phyloP scores from a whole-genome alignment of 192 early-diverging fungal genomes.

The Gigaspora rosea region DNA sequence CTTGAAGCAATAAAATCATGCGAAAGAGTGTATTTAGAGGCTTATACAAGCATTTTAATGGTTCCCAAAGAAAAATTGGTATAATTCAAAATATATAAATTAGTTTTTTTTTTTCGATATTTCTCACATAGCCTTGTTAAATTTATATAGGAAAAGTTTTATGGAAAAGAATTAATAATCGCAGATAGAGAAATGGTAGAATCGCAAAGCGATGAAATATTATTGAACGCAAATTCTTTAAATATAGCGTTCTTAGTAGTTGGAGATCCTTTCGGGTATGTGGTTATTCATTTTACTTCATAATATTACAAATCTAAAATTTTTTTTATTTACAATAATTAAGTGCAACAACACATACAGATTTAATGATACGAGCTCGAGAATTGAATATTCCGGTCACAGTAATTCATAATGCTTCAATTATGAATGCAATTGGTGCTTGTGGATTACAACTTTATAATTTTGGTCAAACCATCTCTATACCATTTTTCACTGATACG shows the following conservation, averaged over 20 bases:
- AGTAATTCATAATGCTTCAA: constrained; percentile 98
- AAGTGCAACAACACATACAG: constrained; percentile 96
- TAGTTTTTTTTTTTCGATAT: neutral
- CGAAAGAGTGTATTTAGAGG: constrained; percentile 90
- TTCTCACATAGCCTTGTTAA: neutral
- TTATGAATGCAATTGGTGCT: constrained; percentile 97
- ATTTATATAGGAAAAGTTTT: constrained; percentile 74
- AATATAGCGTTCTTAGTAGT: constrained; percentile 97
- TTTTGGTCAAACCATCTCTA: constrained; percentile 98
- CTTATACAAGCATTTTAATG: constrained; percentile 93
- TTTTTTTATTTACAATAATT: neutral
- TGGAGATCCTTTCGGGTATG: constrained; percentile 91
- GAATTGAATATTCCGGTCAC: constrained; percentile 84
- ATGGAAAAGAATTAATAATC: constrained; percentile 80
- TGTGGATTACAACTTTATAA: constrained; percentile 97
- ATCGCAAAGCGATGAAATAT: constrained; percentile 84
- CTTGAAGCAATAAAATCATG: constrained; percentile 88
- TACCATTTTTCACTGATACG: constrained; percentile 95
- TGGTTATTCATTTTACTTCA: neutral
- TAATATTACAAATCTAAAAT: neutral
- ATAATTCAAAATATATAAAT: constrained; percentile 32
- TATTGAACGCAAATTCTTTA: constrained; percentile 81
- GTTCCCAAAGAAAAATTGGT: constrained; percentile 79
- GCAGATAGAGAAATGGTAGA: constrained; percentile 99
- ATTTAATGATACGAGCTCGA: constrained; percentile 91